Conservation (phyloP, 345 rosid genomes). For the Theobroma cacao region DNA sequence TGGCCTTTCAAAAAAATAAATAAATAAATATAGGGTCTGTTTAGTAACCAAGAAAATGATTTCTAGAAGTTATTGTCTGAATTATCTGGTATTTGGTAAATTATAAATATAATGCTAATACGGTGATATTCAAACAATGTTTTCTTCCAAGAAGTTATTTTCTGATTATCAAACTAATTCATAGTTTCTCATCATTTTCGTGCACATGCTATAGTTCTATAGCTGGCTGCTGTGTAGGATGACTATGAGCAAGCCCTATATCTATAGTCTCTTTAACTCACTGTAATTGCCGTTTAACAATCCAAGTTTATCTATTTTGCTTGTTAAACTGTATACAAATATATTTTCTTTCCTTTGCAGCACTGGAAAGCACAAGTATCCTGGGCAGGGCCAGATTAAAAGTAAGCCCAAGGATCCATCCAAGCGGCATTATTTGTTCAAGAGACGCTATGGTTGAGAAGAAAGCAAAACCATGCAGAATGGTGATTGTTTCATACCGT, state of each 20-base stretch:
- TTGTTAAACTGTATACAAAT: not conserved
- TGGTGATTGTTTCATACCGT: not conserved
- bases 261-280: not conserved
- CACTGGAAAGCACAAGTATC: conserved; percentile 40
- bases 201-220: not conserved
- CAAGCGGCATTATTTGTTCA: conserved; percentile 75
- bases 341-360: conserved; percentile 29
- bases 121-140: too few species aligned
- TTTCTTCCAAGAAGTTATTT: too few species aligned
- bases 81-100: too few species aligned
- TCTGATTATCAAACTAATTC: too few species aligned
- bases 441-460: conserved; percentile 52
- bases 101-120: too few species aligned
- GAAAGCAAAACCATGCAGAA: not conserved
- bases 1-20: too few species aligned
- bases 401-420: conserved; percentile 78
- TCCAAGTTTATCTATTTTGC: not conserved
- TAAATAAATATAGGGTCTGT: too few species aligned
- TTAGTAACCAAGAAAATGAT: too few species aligned
- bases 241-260: not conserved
- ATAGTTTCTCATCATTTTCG: not conserved
- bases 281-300: not conserved
- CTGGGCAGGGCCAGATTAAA: conserved; percentile 45
- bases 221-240: not conserved
- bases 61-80: too few species aligned